phyloP scores from a whole-genome alignment of 2,329 filamentous ascomycete genomes.

The Ploettnerulaceae sp. region DNA sequence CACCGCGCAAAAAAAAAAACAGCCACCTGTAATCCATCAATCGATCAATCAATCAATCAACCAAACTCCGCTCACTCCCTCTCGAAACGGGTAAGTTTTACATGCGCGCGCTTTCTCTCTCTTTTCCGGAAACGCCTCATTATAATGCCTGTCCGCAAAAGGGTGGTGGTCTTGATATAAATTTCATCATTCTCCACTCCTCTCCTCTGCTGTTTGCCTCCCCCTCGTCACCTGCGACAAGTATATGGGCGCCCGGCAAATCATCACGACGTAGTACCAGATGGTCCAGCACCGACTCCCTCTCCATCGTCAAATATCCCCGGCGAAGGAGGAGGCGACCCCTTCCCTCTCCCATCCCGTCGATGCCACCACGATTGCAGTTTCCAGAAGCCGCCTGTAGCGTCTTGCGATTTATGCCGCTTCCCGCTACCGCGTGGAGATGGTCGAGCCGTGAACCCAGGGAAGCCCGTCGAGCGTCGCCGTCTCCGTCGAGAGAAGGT shows the following conservation, averaged over 20 bases:
- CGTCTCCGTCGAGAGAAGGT: conserved; percentile 38
- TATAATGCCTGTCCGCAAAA: too few species aligned
- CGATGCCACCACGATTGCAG: conserved; percentile 50
- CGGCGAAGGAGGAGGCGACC: conserved; percentile 17
- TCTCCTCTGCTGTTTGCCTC: too few species aligned
- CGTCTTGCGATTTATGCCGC: conserved; percentile 43
- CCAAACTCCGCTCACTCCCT: too few species aligned
- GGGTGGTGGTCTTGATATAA: too few species aligned
- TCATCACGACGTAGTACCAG: conserved; percentile 2
- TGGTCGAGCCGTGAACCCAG: conserved; percentile 51
- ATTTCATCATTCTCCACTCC: too few species aligned
- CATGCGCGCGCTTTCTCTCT: too few species aligned
- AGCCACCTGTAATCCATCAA: too few species aligned
- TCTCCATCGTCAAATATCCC: conserved; percentile 7
- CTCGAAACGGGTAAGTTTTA: too few species aligned
- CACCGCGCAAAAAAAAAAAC: too few species aligned
- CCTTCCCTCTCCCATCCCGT: conserved; percentile 19
- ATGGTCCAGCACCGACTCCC: conserved; percentile 14
- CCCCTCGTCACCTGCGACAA: too few species aligned
- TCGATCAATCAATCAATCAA: neutral
- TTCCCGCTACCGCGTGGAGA: conserved; percentile 21
- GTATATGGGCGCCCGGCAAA: too few species aligned
- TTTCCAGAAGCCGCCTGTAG: conserved; percentile 48
- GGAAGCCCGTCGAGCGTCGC: conserved; percentile 57
- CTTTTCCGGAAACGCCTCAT: too few species aligned